Percentiles rank a stretch among this genome's conserved stretches.
Conservation (phyloP, 345 rosid species). For the Adansonia digitata region DNA sequence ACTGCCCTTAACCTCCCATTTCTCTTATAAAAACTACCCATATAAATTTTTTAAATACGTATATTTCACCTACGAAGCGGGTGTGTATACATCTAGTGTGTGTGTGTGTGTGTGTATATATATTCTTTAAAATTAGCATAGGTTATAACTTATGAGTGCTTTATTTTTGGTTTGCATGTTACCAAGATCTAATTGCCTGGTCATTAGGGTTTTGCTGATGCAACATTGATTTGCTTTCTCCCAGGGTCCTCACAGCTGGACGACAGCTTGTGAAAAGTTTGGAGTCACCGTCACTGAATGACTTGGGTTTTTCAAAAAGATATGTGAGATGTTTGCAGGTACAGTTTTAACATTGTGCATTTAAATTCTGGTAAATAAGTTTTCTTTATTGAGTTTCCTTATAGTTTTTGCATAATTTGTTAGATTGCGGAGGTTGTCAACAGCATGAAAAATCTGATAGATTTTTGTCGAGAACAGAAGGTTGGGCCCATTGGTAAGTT, state of each 20-base stretch:
- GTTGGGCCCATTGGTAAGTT: slow-evolving; percentile 78
- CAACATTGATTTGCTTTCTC: slow-evolving; percentile 6
- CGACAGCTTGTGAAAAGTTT: slow-evolving; percentile 85
- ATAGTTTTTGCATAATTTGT: slow-evolving; percentile 12
- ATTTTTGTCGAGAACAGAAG: slow-evolving; percentile 69
- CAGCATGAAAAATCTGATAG: slow-evolving; percentile 95
- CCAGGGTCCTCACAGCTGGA: slow-evolving; percentile 86
- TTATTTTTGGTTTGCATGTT: background rate
- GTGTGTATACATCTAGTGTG: too few relatives aligned
- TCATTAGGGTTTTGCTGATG: slow-evolving; percentile 4
- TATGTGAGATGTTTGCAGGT: slow-evolving; percentile 98
- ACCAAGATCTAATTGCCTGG: background rate
- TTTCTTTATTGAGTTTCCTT: background rate
- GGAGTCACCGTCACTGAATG: slow-evolving; percentile 84
- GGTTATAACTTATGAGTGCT: background rate
- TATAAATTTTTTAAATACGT: too few relatives aligned
- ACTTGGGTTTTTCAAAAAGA: slow-evolving; percentile 93
- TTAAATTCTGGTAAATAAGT: background rate
- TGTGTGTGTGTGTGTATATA: too few relatives aligned
- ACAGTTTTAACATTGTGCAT: slow-evolving; percentile 10
- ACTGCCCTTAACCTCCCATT: too few relatives aligned
- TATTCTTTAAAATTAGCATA: background rate
- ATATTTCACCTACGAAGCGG: too few relatives aligned
- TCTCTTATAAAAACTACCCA: too few relatives aligned
- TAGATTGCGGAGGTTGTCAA: slow-evolving; percentile 94